Evolutionary conservation across 306 rosid genomes (phyloP).

Genomic region (Lathyrus sativus): DNA sequence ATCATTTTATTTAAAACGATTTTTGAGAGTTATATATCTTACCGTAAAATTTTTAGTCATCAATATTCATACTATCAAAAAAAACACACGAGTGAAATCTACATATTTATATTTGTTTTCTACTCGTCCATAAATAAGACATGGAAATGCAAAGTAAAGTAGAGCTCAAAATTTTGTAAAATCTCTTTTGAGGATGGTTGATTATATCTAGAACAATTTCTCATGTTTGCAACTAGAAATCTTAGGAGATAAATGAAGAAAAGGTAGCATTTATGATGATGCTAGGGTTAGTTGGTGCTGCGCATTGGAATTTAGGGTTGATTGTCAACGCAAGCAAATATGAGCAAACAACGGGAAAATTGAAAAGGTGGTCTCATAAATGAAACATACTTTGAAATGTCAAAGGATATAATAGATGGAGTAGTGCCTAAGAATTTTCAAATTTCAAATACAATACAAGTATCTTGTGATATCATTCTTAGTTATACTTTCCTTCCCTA

Average conservation of each 20-base stretch:
- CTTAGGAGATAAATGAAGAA: neutral
- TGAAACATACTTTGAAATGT: conserved; percentile 21
- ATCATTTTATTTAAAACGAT: too few relatives aligned
- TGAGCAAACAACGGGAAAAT: conserved; percentile 31
- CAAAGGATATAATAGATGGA: neutral
- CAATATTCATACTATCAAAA: too few relatives aligned
- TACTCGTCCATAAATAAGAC: too few relatives aligned
- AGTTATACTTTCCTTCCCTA: conserved; percentile 46
- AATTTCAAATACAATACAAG: neutral
- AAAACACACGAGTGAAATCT: too few relatives aligned
- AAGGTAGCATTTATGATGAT: conserved; percentile 23
- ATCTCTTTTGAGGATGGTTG: too few relatives aligned
- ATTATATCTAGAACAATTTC: neutral
- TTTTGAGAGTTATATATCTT: too few relatives aligned
- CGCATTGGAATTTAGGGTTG: neutral
- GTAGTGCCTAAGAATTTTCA: conserved; percentile 6
- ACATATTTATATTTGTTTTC: too few relatives aligned
- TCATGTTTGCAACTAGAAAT: neutral
- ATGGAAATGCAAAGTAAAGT: too few relatives aligned
- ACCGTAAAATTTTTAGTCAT: too few relatives aligned
- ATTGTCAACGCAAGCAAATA: conserved; percentile 39
- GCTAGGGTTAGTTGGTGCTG: conserved; percentile 35
- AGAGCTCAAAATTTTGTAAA: too few relatives aligned
- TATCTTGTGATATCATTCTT: conserved; percentile 1
- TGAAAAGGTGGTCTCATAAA: conserved; percentile 26